These are phyloP conservation scores for Trichoderma arundinaceum DNA, from an alignment of 2,329 filamentous ascomycete genomes.

Conservation along the genomic window DNA sequence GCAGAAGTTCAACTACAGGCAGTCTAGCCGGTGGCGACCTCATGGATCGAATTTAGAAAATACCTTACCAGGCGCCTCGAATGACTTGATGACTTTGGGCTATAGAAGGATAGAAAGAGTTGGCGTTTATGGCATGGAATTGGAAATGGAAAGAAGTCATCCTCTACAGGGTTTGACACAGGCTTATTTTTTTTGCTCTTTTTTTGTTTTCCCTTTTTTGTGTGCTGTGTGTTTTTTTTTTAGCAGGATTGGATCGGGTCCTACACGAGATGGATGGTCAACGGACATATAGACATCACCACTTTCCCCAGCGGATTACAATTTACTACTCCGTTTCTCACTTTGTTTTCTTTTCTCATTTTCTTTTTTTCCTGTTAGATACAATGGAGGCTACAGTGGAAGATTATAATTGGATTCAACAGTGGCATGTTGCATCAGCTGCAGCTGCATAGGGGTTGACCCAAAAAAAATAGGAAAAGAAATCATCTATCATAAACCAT, in stretches of 20 bases:
- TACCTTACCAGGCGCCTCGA: slow-evolving; percentile 38
- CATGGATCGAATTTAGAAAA: slow-evolving; percentile 58
- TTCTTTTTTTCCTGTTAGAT: neutral
- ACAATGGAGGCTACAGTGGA: neutral
- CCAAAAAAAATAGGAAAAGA: neutral
- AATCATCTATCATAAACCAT: neutral
- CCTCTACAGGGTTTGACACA: slow-evolving; percentile 20
- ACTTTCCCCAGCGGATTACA: slow-evolving; percentile 33
- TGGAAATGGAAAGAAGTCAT: slow-evolving; percentile 31
- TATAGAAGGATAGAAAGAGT: slow-evolving; percentile 50
- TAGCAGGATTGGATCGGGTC: slow-evolving; percentile 34
- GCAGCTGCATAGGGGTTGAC: neutral
- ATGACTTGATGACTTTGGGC: slow-evolving; percentile 49
- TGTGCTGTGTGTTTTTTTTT: slow-evolving; percentile 3
- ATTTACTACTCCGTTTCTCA: slow-evolving; percentile 11
- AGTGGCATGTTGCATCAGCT: slow-evolving; percentile 6
- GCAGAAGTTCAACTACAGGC: slow-evolving; percentile 76
- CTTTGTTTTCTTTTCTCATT: slow-evolving; percentile 27
- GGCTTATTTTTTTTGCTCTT: slow-evolving; percentile 3
- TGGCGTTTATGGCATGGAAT: slow-evolving; percentile 46
- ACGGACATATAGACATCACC: slow-evolving; percentile 35
- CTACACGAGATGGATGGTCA: slow-evolving; percentile 30
- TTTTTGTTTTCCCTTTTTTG: slow-evolving; percentile 10
- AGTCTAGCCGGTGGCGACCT: slow-evolving; percentile 77
- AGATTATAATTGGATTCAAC: slow-evolving; percentile 38